These are phyloP conservation scores for Elsinoe batatas DNA, from an alignment of 2,329 filamentous ascomycete species.

Conservation along the genomic window DNA sequence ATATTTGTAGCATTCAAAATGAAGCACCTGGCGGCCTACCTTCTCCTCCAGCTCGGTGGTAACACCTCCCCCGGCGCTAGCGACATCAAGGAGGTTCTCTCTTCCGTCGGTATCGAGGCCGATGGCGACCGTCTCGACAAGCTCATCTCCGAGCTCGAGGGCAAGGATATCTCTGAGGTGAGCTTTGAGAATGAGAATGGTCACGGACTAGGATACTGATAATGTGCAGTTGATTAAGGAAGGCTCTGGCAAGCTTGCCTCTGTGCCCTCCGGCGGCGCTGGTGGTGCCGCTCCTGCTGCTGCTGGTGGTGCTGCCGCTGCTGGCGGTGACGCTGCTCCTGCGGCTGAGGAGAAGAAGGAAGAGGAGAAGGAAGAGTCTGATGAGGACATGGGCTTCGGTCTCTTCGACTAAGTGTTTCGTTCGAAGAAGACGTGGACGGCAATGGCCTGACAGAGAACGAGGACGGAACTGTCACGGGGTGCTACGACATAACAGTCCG, in stretches of 20 bases:
- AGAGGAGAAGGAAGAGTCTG: conserved; percentile 65
- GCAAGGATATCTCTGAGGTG: conserved; percentile 90
- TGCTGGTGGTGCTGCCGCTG: conserved; percentile 58
- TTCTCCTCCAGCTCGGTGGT: conserved; percentile 89
- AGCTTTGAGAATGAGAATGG: background rate
- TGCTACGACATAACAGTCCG: too few relatives aligned
- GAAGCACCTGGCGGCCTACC: conserved; percentile 99
- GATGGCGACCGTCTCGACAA: conserved; percentile 76
- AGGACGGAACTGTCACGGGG: background rate
- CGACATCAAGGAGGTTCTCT: conserved; percentile 83
- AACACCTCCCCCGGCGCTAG: conserved; percentile 77
- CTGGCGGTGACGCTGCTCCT: conserved; percentile 47
- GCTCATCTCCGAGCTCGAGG: conserved; percentile 83
- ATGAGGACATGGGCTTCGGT: conserved; percentile 67
- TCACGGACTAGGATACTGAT: conserved; percentile 18
- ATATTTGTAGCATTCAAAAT: conserved; percentile 53
- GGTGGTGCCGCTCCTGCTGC: conserved; percentile 52
- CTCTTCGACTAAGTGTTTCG: conserved; percentile 50
- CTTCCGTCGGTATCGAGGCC: conserved; percentile 89
- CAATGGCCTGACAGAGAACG: background rate
- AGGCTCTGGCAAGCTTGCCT: conserved; percentile 89
- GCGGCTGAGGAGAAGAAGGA: conserved; percentile 49
- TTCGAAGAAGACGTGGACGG: background rate
- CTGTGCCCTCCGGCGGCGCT: conserved; percentile 85
- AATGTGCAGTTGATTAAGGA: conserved; percentile 69